A percentile compares a stretch with the other conserved stretches of the same genome.
These are phyloP conservation scores for Chlorella vulgaris DNA, from an alignment of 139 green algal genomes.

Conservation along the genomic window DNA sequence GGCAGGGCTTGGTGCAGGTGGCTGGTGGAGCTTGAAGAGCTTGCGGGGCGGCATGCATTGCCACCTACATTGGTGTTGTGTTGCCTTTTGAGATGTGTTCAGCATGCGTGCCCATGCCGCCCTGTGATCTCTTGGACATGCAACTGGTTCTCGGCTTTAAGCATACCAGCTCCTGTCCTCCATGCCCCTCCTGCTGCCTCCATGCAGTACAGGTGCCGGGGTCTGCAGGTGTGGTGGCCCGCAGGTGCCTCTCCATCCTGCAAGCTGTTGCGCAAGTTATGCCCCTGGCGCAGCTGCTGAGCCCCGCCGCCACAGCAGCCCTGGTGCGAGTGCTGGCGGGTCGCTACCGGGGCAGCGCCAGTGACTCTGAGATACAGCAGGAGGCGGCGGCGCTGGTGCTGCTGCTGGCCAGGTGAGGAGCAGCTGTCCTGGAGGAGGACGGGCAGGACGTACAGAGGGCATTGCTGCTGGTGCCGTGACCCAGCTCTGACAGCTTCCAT, in stretches of 20 bases:
- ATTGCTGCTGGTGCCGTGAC: too few relatives aligned
- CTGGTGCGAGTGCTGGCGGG: slow-evolving; percentile 15
- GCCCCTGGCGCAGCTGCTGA: background rate
- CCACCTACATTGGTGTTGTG: too few relatives aligned
- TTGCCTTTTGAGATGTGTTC: too few relatives aligned
- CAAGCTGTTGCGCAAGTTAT: background rate
- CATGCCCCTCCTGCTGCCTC: background rate
- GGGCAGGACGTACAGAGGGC: too few relatives aligned
- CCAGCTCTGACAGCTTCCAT: background rate
- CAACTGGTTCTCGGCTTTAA: too few relatives aligned
- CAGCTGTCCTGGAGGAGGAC: background rate
- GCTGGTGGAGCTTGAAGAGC: background rate
- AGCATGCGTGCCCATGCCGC: too few relatives aligned
- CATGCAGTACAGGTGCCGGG: background rate
- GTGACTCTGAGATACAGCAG: background rate
- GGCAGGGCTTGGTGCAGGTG: background rate
- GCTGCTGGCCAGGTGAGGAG: background rate
- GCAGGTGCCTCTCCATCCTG: slow-evolving; percentile 26
- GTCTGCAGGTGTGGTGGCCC: background rate
- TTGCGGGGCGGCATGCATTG: too few relatives aligned
- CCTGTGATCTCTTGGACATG: too few relatives aligned
- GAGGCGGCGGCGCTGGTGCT: slow-evolving; percentile 9
- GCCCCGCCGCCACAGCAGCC: background rate
- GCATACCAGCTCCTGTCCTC: too few relatives aligned
- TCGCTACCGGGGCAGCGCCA: background rate